A percentile compares a stretch with the other conserved stretches of the same genome.
Evolutionary conservation across 2,329 filamentous ascomycete genomes (phyloP).

Genomic region (Cercospora beticola): DNA sequence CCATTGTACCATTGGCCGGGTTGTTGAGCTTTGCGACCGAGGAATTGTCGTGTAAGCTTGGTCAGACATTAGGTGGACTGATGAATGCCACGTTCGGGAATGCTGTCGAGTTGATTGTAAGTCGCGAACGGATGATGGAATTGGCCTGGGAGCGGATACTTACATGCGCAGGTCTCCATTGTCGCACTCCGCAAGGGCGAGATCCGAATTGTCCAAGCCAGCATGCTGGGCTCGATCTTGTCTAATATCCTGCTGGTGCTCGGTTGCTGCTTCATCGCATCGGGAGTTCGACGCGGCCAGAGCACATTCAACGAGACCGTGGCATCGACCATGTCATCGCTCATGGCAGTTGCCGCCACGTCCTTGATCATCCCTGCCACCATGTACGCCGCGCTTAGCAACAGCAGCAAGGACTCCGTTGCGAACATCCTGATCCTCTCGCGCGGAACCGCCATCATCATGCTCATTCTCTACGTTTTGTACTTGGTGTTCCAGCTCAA

Average conservation of each 20-base stretch:
- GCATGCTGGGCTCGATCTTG: conserved; percentile 93
- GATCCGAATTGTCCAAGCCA: conserved; percentile 95
- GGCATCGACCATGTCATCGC: conserved; percentile 70
- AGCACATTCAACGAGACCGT: conserved; percentile 68
- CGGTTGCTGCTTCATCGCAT: conserved; percentile 55
- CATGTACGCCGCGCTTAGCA: conserved; percentile 49
- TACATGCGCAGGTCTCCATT: conserved; percentile 62
- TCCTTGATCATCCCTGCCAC: conserved; percentile 56
- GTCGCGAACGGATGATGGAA: not conserved
- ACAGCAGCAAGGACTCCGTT: conserved; percentile 44
- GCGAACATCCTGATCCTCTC: conserved; percentile 52
- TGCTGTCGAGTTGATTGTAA: conserved; percentile 71
- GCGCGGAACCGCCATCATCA: conserved; percentile 54
- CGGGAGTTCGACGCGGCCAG: conserved; percentile 47
- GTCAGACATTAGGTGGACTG: conserved; percentile 71
- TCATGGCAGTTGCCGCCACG: conserved; percentile 57
- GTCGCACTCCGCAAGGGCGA: conserved; percentile 81
- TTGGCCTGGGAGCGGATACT: not conserved
- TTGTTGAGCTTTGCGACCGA: conserved; percentile 76
- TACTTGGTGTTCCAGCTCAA: conserved; percentile 58
- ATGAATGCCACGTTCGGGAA: conserved; percentile 78
- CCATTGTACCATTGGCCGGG: conserved; percentile 73
- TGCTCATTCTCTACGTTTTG: conserved; percentile 54
- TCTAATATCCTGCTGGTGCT: conserved; percentile 84
- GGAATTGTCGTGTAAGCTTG: conserved; percentile 69